phyloP scores from a whole-genome alignment of 768 basidiomycete genomes.

The Coprinopsis sp. region DNA sequence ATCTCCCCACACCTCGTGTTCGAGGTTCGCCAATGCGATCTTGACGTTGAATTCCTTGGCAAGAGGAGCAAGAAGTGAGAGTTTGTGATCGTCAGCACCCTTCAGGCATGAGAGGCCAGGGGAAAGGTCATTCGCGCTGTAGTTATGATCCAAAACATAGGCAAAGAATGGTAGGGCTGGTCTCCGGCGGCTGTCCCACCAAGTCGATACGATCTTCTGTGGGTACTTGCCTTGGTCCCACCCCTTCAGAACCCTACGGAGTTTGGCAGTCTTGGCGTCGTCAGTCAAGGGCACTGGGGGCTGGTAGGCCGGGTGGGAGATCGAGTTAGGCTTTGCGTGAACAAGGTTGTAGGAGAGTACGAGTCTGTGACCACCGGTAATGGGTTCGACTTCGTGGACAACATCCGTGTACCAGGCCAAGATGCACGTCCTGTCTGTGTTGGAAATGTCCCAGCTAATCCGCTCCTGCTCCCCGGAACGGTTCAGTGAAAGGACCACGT shows the following conservation, averaged over 20 bases:
- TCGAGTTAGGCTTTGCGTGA: slow-evolving; percentile 27
- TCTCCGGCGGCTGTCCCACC: background rate
- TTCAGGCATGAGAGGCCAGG: background rate
- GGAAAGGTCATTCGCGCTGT: background rate
- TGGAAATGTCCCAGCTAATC: slow-evolving; percentile 31
- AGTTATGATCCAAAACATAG: background rate
- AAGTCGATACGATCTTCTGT: background rate
- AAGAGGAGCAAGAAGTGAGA: background rate
- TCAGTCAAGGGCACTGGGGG: background rate
- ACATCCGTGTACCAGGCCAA: slow-evolving; percentile 54
- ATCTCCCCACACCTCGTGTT: background rate
- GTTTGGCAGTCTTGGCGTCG: background rate
- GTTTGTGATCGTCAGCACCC: background rate
- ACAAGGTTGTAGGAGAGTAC: slow-evolving; percentile 50
- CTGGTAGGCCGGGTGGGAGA: background rate
- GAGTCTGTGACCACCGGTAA: slow-evolving; percentile 45
- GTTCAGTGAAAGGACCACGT: slow-evolving; percentile 34
- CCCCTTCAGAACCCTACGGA: background rate
- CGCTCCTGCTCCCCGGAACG: slow-evolving; percentile 29
- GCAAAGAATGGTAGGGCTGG: background rate
- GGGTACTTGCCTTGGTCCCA: background rate
- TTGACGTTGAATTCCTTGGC: background rate
- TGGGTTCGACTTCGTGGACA: slow-evolving; percentile 43
- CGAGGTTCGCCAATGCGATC: background rate
- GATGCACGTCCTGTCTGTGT: slow-evolving; percentile 30